These are phyloP conservation scores for Plasmodium vivax DNA, from an alignment of 169 alveolate species.

Conservation along the genomic window DNA sequence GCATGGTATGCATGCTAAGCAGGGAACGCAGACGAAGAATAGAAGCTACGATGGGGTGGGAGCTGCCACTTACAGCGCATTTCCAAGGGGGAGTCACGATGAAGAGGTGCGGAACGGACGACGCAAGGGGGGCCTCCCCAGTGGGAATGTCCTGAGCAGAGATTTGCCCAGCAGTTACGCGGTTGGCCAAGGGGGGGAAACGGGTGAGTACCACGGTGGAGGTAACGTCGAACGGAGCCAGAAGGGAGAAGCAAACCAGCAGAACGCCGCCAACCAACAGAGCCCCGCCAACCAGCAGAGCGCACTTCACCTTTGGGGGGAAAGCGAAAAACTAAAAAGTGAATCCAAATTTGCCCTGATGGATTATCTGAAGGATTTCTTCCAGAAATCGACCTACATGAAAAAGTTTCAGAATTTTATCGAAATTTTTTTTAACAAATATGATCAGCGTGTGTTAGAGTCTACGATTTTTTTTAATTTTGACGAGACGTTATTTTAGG, in stretches of 20 bases:
- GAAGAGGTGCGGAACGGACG: background rate
- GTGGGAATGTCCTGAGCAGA: background rate
- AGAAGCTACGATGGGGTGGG: background rate
- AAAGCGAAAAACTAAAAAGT: constrained; percentile 51
- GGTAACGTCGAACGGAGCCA: background rate
- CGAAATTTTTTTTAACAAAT: constrained; percentile 68
- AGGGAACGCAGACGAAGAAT: background rate
- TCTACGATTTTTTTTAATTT: constrained; percentile 69
- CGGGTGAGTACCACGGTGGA: background rate
- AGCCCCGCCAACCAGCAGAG: background rate
- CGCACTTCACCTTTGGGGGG: constrained; percentile 15
- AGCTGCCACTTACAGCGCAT: background rate
- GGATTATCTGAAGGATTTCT: constrained; percentile 40
- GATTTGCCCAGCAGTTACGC: background rate
- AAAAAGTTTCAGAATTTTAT: constrained; percentile 27
- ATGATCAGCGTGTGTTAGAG: constrained; percentile 71
- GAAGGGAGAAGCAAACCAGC: background rate
- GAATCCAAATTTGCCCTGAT: constrained; percentile 48
- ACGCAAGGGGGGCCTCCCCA: background rate
- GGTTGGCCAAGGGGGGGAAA: background rate
- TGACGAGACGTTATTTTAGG: constrained; percentile 58
- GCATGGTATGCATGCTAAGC: background rate
- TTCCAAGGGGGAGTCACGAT: background rate
- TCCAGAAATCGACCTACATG: constrained; percentile 47
- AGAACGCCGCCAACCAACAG: background rate